Conservation (phyloP, 306 rosid species). For the Geum urbanum region DNA sequence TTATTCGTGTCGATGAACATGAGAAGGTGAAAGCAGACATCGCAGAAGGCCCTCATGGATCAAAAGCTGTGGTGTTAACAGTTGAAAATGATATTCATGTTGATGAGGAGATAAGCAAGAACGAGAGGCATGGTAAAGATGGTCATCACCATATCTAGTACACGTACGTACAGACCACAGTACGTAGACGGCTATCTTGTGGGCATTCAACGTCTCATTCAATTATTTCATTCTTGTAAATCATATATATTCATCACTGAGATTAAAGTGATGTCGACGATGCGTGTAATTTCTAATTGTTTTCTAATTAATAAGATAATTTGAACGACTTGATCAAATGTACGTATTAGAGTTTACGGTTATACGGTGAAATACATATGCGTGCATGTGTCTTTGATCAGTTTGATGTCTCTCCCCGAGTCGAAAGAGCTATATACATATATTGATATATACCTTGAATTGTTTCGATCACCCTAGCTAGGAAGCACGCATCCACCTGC, state of each 20-base stretch:
- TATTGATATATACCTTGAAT: no score
- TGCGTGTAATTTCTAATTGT: background rate
- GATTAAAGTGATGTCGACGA: background rate
- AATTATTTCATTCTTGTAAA: background rate
- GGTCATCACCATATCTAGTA: background rate
- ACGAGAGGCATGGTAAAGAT: slow-evolving; percentile 25
- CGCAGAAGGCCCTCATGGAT: slow-evolving; percentile 57
- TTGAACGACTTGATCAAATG: no score
- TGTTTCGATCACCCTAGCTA: no score
- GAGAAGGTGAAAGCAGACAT: slow-evolving; percentile 42
- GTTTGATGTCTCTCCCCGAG: no score
- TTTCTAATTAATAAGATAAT: background rate
- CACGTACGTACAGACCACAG: background rate
- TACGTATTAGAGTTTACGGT: no score
- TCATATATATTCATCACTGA: background rate
- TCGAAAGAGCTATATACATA: no score
- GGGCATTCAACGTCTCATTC: background rate
- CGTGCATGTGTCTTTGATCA: no score
- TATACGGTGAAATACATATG: no score
- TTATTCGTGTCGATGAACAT: slow-evolving; percentile 52
- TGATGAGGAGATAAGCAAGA: slow-evolving; percentile 42
- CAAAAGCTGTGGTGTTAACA: slow-evolving; percentile 29
- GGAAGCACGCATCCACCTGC: no score
- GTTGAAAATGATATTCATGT: slow-evolving; percentile 62
- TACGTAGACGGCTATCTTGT: background rate